These are phyloP conservation scores for Coemansia biformis DNA, from an alignment of 192 early-diverging fungal genomes.

Conservation along the genomic window DNA sequence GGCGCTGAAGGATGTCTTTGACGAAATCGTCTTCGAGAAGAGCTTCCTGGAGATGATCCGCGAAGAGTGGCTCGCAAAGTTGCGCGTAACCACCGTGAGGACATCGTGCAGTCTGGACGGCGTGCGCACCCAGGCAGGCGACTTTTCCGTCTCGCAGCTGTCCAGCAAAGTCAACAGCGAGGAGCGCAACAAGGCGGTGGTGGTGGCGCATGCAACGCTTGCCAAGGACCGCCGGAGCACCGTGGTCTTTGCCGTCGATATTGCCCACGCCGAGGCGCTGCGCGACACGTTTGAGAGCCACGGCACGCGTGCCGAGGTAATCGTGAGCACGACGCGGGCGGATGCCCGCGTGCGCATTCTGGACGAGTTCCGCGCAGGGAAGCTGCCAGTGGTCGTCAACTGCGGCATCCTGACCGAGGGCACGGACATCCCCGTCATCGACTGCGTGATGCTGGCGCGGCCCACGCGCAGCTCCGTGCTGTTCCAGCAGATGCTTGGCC, in stretches of 20 bases:
- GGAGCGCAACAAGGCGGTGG: slow-evolving; percentile 57
- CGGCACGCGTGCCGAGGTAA: slow-evolving; percentile 41
- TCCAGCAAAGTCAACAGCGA: slow-evolving; percentile 55
- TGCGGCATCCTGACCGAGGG: slow-evolving; percentile 83
- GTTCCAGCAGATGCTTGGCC: slow-evolving; percentile 94
- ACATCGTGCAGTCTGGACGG: slow-evolving; percentile 55
- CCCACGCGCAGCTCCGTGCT: slow-evolving; percentile 81
- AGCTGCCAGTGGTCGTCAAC: slow-evolving; percentile 79
- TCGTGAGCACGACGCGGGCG: slow-evolving; percentile 56
- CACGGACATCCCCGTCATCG: slow-evolving; percentile 83
- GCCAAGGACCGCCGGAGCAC: slow-evolving; percentile 53
- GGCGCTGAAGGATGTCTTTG: slow-evolving; percentile 61
- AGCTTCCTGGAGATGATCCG: slow-evolving; percentile 78
- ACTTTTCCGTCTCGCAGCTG: slow-evolving; percentile 59
- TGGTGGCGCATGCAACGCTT: slow-evolving; percentile 58
- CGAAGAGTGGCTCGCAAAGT: slow-evolving; percentile 66
- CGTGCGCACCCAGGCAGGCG: slow-evolving; percentile 47
- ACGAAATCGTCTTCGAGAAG: slow-evolving; percentile 69
- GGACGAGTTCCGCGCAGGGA: slow-evolving; percentile 54
- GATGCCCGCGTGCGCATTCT: slow-evolving; percentile 56
- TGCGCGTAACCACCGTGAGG: slow-evolving; percentile 62
- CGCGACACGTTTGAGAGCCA: slow-evolving; percentile 48
- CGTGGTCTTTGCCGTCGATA: slow-evolving; percentile 85
- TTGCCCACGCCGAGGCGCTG: slow-evolving; percentile 65
- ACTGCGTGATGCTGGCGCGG: slow-evolving; percentile 80